phyloP scores from a whole-genome alignment of 345 rosid species.

The Salix udensis region DNA sequence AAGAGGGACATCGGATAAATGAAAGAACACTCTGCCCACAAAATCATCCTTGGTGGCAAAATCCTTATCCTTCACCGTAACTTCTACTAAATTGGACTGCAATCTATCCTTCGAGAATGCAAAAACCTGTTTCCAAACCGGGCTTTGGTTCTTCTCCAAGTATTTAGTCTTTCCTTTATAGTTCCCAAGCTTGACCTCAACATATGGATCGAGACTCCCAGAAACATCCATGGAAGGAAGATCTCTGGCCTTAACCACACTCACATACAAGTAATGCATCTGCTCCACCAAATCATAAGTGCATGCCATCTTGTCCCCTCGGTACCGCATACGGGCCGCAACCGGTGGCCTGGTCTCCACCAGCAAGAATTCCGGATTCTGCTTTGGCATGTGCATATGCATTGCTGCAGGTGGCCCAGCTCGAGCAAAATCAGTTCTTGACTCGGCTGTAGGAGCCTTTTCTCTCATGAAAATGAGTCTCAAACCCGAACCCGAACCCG shows the following conservation, averaged over 20 bases:
- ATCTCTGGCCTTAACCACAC: slow-evolving; percentile 30
- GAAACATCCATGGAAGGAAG: slow-evolving; percentile 32
- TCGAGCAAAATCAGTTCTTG: slow-evolving; percentile 31
- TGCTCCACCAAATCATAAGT: slow-evolving; percentile 34
- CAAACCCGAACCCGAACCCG: slow-evolving; percentile 14
- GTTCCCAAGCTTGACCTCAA: slow-evolving; percentile 34
- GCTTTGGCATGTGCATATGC: slow-evolving; percentile 36
- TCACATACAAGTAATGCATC: slow-evolving; percentile 30
- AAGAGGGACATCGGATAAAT: slow-evolving; percentile 24
- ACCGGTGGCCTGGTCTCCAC: slow-evolving; percentile 42
- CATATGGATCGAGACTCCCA: slow-evolving; percentile 35
- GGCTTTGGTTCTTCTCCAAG: slow-evolving; percentile 26
- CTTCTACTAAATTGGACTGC: slow-evolving; percentile 33
- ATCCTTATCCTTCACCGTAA: slow-evolving; percentile 31
- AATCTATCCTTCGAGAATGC: slow-evolving; percentile 29
- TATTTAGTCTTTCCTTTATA: slow-evolving; percentile 27
- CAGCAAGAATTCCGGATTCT: slow-evolving; percentile 37
- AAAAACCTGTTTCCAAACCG: slow-evolving; percentile 26
- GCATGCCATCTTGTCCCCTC: slow-evolving; percentile 24
- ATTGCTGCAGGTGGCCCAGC: slow-evolving; percentile 29
- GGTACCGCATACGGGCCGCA: slow-evolving; percentile 40
- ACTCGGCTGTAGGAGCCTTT: slow-evolving; percentile 14
- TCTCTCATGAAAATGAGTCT: slow-evolving; percentile 21
- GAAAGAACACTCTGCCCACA: slow-evolving; percentile 21
- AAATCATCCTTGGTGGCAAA: slow-evolving; percentile 31